Evolutionary conservation across 164 flowering plant genomes (phyloP), one percentile per base, ranked within the genome.

Genomic region (Stephania yunnanensis): DNA sequence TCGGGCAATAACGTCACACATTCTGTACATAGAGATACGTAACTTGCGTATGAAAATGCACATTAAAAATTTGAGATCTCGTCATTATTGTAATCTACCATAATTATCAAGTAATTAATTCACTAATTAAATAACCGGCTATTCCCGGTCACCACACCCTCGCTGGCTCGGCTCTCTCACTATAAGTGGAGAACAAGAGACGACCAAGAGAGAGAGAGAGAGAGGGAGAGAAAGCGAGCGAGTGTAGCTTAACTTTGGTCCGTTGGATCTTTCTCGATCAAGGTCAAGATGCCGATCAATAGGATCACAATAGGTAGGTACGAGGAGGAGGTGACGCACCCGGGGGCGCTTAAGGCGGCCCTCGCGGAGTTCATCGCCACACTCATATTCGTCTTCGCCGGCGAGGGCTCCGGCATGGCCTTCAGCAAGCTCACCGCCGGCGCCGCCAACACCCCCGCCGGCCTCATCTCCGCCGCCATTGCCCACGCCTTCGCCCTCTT

Each of bases 351-450:
- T 69, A 84, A 73, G 74, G 85, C 86, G 2, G 88, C 86, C 5
- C 61, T 85, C 50, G 88, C 89, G 19, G 89, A 87, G 83, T 87
- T 87, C 83, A 69, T 87, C 12, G 72, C 75, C 46, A 85, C 84
- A 29, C 84, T 87, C 69, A 87, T 85, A 71, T 87, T 87, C 72
- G 87, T 87, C 46, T 87, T 87, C 69, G 89, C 89, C 20, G 89
- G 89, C 6, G 71, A 84, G 36, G 87, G 87, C 61, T 85, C 87
- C 44, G 87, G 86, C 72, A 87, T 87, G 86, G 89, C 89, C 20
- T 85, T 75, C 79, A 80, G 52, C 71, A 80, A 84, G 80, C 78
- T 85, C 10, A 82, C 85, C 12, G 73, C 70, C 30, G 46, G 63
- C 46, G 83, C 76, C 7, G 31, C 86, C 58, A 61, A 66, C 71